phyloP scores from a whole-genome alignment of 2,329 filamentous ascomycete genomes.

The Pseudogymnoascus sp. region DNA sequence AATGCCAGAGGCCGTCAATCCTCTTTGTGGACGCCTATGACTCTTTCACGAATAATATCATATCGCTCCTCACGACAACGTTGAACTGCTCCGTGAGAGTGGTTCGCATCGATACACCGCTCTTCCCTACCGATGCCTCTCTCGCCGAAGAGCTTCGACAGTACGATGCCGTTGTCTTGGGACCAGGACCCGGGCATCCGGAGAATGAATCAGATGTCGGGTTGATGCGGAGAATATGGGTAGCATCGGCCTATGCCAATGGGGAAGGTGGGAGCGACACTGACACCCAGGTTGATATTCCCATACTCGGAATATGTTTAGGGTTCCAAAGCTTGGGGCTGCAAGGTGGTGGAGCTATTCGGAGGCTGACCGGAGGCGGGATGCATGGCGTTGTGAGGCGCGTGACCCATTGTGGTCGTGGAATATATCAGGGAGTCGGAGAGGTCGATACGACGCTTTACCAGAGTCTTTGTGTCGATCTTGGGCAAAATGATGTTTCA shows the following conservation, averaged over 20 bases:
- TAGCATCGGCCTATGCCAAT: conserved; percentile 18
- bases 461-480: conserved; percentile 34
- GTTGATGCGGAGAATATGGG: conserved; percentile 71
- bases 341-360: conserved; percentile 49
- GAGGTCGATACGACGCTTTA: conserved; percentile 32
- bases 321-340: conserved; percentile 62
- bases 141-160: conserved; percentile 45
- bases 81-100: conserved; percentile 62
- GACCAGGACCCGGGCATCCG: conserved; percentile 83
- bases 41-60: conserved; percentile 93
- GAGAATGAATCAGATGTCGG: conserved; percentile 69
- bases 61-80: conserved; percentile 67
- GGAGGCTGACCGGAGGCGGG: conserved; percentile 44
- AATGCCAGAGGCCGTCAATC: conserved; percentile 38
- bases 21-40: conserved; percentile 95
- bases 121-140: conserved; percentile 38
- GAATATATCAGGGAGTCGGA: conserved; percentile 24
- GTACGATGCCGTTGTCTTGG: conserved; percentile 82
- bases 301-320: conserved; percentile 71
- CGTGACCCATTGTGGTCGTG: conserved; percentile 39
- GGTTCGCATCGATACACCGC: conserved; percentile 62
- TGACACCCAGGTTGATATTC: conserved; percentile 45
- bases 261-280: conserved; percentile 40
- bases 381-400: conserved; percentile 58
- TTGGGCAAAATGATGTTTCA: conserved; percentile 22